Base-by-base conservation (phyloP, 2,329 filamentous ascomycete species). In the Sporothrix brasiliensis region DNA sequence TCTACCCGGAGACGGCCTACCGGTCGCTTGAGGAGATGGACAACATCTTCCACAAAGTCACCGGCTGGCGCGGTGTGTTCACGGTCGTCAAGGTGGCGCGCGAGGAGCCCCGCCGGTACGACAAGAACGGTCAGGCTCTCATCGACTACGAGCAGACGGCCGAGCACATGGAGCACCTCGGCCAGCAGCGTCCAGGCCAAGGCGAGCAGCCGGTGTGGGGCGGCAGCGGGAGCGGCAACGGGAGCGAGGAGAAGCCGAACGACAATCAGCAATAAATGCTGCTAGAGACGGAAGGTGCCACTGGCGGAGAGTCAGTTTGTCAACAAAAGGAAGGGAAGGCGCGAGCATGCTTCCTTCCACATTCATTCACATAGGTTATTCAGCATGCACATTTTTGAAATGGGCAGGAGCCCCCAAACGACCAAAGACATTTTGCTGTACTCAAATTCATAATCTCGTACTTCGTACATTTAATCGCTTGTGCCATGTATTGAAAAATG, bases 1-100 rank as follows among this genome's bases (percentile, higher is more conserved):
- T 85, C 74, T 85, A 85, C 73, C 85, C 85, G 0, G 86, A 87
- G 75, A 87, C 86, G 3, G 81, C 83, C 75, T 76, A 78, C 73
- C 84, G 86, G 9, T 86, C 83, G 16, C 81, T 91, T 44, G 89
- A 92, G 78, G 89, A 92, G 77, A 88, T 92, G 79, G 89, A 92
- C 75, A 83, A 86, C 70, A 88, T 92, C 67, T 79, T 79, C 58
- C 77, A 84, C 76, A 88, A 88, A 80, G 84, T 85, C 0, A 79
- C 80, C 27, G 85, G 85, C 3, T 72, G 73, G 73, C 74, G 73
- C 70, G 81, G 79, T 41, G 79, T 79, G 73, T 79, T 84, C 67
- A 76, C 78, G 19, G 80, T 84, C 14, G 83, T 85, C 14, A 71
- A 75, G 30, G 76, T 80, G 19, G 83, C 83, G 2, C 75, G 75